A percentile compares a stretch with the other conserved stretches of the same genome.
Conservation (phyloP, 345 rosid species). For the rapeseed (Brassica napus) region DNA sequence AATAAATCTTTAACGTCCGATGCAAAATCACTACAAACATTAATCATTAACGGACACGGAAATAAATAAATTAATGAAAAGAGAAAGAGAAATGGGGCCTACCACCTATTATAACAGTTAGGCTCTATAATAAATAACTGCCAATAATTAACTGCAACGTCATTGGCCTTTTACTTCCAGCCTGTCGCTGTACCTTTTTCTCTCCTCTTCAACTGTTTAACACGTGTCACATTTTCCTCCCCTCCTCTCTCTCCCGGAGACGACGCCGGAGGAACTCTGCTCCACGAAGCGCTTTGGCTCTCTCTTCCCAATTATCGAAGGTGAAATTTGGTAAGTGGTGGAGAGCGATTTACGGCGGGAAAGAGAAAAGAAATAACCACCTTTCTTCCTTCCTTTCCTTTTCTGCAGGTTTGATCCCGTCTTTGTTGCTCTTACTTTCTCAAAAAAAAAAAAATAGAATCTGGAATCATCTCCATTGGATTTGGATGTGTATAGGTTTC, state of each 20-base stretch:
- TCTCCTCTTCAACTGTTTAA: conserved; percentile 27
- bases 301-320: conserved; percentile 28
- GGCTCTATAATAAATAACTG: not conserved
- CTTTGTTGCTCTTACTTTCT: conserved; percentile 11
- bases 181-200: conserved; percentile 34
- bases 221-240: conserved; percentile 42
- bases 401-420: conserved; percentile 29
- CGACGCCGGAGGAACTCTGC: conserved; percentile 40
- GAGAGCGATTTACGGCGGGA: conserved; percentile 36
- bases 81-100: conserved; percentile 24
- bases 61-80: not conserved
- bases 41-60: conserved; percentile 7
- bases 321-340: conserved; percentile 18
- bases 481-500: conserved; percentile 7
- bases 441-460: not conserved
- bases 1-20: conserved; percentile 1
- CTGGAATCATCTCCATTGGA: not conserved
- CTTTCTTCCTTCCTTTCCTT: conserved; percentile 27
- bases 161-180: conserved; percentile 14
- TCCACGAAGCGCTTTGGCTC: conserved; percentile 27
- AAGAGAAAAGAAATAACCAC: conserved; percentile 21
- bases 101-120: conserved; percentile 20
- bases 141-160: conserved; percentile 30
- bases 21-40: not conserved
- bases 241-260: conserved; percentile 29